phyloP scores from a whole-genome alignment of 2,329 filamentous ascomycete species.

The Onygenales sp. region DNA sequence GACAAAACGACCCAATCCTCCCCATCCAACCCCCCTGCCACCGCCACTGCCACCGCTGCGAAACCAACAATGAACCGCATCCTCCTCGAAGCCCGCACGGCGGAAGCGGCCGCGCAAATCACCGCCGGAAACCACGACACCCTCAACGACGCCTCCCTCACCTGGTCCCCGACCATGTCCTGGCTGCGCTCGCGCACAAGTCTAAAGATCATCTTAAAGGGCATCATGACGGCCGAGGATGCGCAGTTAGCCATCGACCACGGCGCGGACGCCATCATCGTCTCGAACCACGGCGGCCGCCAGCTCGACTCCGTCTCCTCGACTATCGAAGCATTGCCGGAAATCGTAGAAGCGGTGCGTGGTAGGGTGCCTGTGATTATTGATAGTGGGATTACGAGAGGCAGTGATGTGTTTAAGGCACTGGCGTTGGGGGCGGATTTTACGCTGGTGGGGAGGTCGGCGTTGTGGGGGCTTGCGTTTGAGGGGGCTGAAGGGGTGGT shows the following conservation, averaged over 20 bases:
- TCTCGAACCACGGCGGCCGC: constrained; percentile 42
- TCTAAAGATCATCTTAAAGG: constrained; percentile 46
- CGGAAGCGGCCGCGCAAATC: constrained; percentile 51
- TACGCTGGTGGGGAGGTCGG: constrained; percentile 49
- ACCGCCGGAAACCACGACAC: constrained; percentile 52
- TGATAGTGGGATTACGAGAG: constrained; percentile 37
- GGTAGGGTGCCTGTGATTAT: constrained; percentile 33
- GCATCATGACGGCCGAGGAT: constrained; percentile 40
- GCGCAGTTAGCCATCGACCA: constrained; percentile 33
- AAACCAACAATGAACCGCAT: constrained; percentile 33
- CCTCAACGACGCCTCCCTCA: constrained; percentile 21
- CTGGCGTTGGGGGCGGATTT: constrained; percentile 47
- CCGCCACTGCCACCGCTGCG: constrained; percentile 13
- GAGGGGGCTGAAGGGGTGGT: constrained; percentile 47
- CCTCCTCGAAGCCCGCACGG: constrained; percentile 44
- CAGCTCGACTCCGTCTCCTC: constrained; percentile 38
- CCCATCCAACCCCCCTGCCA: constrained; percentile 43
- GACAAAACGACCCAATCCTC: constrained; percentile 59
- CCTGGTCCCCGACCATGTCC: background rate
- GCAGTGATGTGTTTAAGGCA: constrained; percentile 40
- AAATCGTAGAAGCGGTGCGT: constrained; percentile 40
- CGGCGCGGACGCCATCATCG: constrained; percentile 28
- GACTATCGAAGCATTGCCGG: constrained; percentile 41
- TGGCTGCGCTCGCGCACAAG: background rate
- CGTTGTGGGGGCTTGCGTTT: constrained; percentile 49